Evolutionary conservation across 345 rosid species (phyloP), one percentile per base, ranked within the genome.

Genomic region (Cochlearia excelsa): DNA sequence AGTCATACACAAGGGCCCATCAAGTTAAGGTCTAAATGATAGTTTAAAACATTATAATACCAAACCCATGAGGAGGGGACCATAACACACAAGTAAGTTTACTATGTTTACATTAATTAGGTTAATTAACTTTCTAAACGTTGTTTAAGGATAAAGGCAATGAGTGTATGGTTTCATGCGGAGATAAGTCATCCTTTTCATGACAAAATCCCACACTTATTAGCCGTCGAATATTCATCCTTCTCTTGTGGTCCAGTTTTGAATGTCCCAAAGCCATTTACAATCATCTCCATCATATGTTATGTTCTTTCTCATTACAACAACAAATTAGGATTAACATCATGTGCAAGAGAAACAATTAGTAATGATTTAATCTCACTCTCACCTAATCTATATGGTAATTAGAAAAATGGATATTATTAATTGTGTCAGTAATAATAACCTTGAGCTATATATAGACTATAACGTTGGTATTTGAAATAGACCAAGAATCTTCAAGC

Each of bases 401-500:
- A 59, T 27, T 6, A 35, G 0, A 48, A 6, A 3, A 37, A 9
- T 11, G 30, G 31, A 26, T 16, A 16, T 16, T 16, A 16, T 16
- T 16, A 30, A 38, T 26, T 10, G 50, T 59, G 65, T 52, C 48
- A 68, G 72, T 39, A 49, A 61, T 69, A 54, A 54, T 69, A 57
- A 10, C 31, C 54, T 40, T 26, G 49, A 16, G 23, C 23, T 16
- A 16, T 16, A 16, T 31, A 1, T 68, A 68, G 62, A 31, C 45
- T 61, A 16, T 16, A 40, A 33, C 68, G 33, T 69, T 54, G 26
- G 30, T 35, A 23, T 38, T 37, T 35, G 57, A 3, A 54, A 16
- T 31, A 63, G 57, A 69, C 73, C 51, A 54, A 49, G 69, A 70
- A 63, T 70, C 74, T 70, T 44, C 30, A 63, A 70, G 69, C 74